Conservation (phyloP, 2,329 filamentous ascomycete species). For the Lithohypha guttulata region DNA sequence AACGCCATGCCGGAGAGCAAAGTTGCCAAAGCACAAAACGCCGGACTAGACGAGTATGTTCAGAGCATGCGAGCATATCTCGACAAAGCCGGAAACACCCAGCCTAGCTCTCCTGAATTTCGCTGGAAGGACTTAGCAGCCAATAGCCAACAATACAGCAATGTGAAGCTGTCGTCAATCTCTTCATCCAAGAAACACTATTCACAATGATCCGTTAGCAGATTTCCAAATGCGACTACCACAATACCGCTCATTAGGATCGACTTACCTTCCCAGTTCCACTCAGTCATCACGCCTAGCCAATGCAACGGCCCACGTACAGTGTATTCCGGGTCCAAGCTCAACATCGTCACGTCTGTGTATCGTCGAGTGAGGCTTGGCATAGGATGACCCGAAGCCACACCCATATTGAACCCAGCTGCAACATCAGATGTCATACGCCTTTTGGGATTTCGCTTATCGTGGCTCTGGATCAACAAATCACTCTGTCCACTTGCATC, state of each 20-base stretch:
- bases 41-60: conserved; percentile 17
- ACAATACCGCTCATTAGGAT: conserved; percentile 6
- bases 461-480: background rate
- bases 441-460: background rate
- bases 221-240: conserved; percentile 6
- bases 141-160: conserved; percentile 14
- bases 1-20: background rate
- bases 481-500: background rate
- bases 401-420: background rate
- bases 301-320: conserved; percentile 58
- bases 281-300: conserved; percentile 61
- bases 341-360: conserved; percentile 10
- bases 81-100: conserved; percentile 10
- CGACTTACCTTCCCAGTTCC: conserved; percentile 58
- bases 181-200: conserved; percentile 32
- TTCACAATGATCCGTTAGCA: conserved; percentile 13
- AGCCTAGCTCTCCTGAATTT: conserved; percentile 18
- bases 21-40: conserved; percentile 10
- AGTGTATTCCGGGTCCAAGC: conserved; percentile 48
- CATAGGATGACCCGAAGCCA: background rate
- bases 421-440: conserved; percentile 1
- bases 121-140: conserved; percentile 19
- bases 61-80: conserved; percentile 20
- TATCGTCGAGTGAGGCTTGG: background rate
- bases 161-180: conserved; percentile 8